These are phyloP conservation scores for Kwoniella mangroviensis DNA, from an alignment of 768 basidiomycete genomes.

Conservation along the genomic window DNA sequence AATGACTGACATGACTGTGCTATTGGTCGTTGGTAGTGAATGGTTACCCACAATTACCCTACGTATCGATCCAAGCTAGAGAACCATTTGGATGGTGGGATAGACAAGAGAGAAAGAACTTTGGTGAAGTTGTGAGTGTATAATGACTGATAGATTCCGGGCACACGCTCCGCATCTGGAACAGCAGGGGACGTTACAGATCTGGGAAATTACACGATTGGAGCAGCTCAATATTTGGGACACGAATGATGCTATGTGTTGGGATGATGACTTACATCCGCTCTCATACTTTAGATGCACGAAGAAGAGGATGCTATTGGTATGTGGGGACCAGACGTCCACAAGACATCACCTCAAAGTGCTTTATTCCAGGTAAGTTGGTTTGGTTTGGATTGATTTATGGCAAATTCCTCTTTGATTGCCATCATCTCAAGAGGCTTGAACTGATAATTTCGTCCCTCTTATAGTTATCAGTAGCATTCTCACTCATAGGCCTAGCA, in stretches of 20 bases:
- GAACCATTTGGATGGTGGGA: slow-evolving; percentile 59
- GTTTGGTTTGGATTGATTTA: not conserved
- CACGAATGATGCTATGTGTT: too few species aligned
- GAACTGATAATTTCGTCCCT: too few species aligned
- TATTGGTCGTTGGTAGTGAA: slow-evolving; percentile 37
- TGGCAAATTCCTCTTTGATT: not conserved
- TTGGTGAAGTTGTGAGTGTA: slow-evolving; percentile 57
- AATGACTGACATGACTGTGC: too few species aligned
- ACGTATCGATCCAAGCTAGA: slow-evolving; percentile 54
- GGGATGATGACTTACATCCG: not conserved
- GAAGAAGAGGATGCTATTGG: slow-evolving; percentile 59
- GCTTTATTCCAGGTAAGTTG: slow-evolving; percentile 52
- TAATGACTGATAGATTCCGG: not conserved
- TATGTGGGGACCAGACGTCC: slow-evolving; percentile 60
- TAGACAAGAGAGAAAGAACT: slow-evolving; percentile 59
- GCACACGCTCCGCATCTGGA: not conserved
- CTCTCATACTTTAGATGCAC: slow-evolving; percentile 50
- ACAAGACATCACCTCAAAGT: slow-evolving; percentile 51
- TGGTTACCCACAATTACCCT: slow-evolving; percentile 59
- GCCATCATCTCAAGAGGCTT: not conserved
- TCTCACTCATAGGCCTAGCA: slow-evolving; percentile 51
- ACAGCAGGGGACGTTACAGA: not conserved
- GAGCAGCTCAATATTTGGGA: too few species aligned
- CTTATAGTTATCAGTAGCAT: slow-evolving; percentile 49
- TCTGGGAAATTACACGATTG: not conserved